Evolutionary conservation across 305 asterid species (phyloP), one percentile per base, ranked within the genome.

Genomic region (Solanum aculeatissimum): DNA sequence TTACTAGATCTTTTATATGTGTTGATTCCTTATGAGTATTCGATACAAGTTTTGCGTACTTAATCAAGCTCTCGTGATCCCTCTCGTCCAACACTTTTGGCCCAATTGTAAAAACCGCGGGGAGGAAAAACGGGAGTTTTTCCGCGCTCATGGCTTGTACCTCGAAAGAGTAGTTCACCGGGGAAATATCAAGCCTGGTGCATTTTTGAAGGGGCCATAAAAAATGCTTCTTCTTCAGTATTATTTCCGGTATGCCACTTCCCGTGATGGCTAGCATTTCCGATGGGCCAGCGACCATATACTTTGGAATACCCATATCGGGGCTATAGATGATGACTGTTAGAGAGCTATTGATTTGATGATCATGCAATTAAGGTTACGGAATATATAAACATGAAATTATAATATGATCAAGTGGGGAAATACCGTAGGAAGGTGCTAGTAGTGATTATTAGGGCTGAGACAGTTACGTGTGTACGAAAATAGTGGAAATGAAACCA

Each of bases 141-240:
- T 83, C 85, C 18, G 81, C 81, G 43, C 85, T 83, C 85, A 83
- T 83, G 29, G 82, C 85, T 83, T 83, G 85, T 9, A 83, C 82
- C 43, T 83, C 27, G 71, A 83, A 83, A 5, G 85, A 47, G 12
- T 83, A 83, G 43, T 83, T 83, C 23, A 83, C 85, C 7, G 85
- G 82, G 2, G 85, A 70, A 9, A 83, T 71, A 3, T 83, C 82
- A 1, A 83, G 60, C 60, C 10, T 74, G 2, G 81, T 74, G 81
- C 81, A 74, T 74, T 74, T 74, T 25, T 74, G 81, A 3, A 74
- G 42, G 62, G 81, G 81, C 81, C 42, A 47, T 25, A 74, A 47
- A 9, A 74, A 74, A 11, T 74, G 81, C 15, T 74, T 74, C 58
- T 74, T 74, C 62, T 74, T 74, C 12, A 74, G 81, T 0, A 15